phyloP scores from a whole-genome alignment of 768 basidiomycete species.

The Amanita pallidorosea region DNA sequence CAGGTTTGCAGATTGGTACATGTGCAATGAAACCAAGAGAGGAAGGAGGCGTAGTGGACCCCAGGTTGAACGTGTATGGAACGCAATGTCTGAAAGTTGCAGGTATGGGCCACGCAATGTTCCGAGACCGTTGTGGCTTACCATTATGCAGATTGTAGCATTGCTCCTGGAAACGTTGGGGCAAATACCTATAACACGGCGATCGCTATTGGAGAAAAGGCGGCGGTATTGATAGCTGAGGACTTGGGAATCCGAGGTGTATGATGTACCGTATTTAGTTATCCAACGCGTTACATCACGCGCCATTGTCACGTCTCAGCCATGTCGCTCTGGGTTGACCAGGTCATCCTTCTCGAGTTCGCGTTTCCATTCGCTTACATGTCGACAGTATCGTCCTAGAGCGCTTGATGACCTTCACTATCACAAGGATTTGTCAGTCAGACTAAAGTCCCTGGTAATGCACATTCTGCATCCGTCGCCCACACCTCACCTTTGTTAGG shows the following conservation, averaged over 20 bases:
- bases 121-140: not conserved
- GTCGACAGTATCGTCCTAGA: constrained; percentile 70
- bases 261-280: not conserved
- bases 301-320: constrained; percentile 4
- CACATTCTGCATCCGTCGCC: not conserved
- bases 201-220: constrained; percentile 49
- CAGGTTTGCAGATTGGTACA: constrained; percentile 39
- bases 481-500: constrained; percentile 29
- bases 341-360: constrained; percentile 20
- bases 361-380: constrained; percentile 1
- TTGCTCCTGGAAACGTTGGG: constrained; percentile 27
- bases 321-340: constrained; percentile 69
- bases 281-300: constrained; percentile 9
- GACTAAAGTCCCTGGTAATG: constrained; percentile 71
- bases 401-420: constrained; percentile 83
- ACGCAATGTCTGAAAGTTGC: constrained; percentile 48
- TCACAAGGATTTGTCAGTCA: constrained; percentile 67
- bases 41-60: constrained; percentile 50
- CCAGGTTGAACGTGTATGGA: constrained; percentile 53
- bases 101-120: constrained; percentile 17
- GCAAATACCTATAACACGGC: constrained; percentile 33
- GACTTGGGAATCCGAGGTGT: constrained; percentile 26
- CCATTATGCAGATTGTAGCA: constrained; percentile 23
- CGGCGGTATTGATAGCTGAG: constrained; percentile 45
- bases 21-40: constrained; percentile 58